Evolutionary conservation across 495 filamentous ascomycete genomes (phyloP), one percentile per base, ranked within the genome.

Genomic region (Bryoglossum gracile): DNA sequence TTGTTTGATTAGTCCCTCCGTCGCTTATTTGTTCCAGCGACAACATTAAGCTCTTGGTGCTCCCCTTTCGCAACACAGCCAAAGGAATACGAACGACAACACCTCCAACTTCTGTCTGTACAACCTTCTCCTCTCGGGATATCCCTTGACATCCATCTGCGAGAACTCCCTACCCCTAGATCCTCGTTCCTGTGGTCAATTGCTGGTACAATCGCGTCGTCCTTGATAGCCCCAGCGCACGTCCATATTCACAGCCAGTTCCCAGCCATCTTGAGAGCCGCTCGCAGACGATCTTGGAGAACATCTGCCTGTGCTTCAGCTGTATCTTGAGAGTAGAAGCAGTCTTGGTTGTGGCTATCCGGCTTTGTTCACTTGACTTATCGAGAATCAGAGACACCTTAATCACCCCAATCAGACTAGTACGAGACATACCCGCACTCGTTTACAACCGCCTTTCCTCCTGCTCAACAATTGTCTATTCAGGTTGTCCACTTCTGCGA

Each of bases 381-480:
- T n/a, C 10, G 21, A 24, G 46, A 28, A 5, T 28, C 28, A 35
- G 40, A 53, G 50, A 46, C 43, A 47, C n/a, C 14, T 2, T 14
- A 28, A 53, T 43, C n/a, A n/a, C n/a, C n/a, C n/a, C n/a, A n/a
- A 54, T 45, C 51, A 54, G 16, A 41, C 47, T 35, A 42, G 35
- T 19, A 21, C 43, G 30, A 42, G 43, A 35, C 36, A 36, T 41
- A 11, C 33, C 46, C 40, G 45, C 39, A 35, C 46, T 25, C 40
- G 52, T 45, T 25, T 44, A 33, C 32, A 44, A n/a, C n/a, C 30
- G 32, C 33, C 30, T n/a, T n/a, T n/a, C 48, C 8, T 18, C n/a
- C 6, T 13, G 2, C 14, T 16, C 40, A 18, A 47, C 32, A 47
- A 16, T 16, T 28, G 18, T 4, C 36, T 4, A 38, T 17, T 14